Base-by-base conservation (phyloP, 1,139 yeast genomes). In the Entelexis sorbosivorans region DNA sequence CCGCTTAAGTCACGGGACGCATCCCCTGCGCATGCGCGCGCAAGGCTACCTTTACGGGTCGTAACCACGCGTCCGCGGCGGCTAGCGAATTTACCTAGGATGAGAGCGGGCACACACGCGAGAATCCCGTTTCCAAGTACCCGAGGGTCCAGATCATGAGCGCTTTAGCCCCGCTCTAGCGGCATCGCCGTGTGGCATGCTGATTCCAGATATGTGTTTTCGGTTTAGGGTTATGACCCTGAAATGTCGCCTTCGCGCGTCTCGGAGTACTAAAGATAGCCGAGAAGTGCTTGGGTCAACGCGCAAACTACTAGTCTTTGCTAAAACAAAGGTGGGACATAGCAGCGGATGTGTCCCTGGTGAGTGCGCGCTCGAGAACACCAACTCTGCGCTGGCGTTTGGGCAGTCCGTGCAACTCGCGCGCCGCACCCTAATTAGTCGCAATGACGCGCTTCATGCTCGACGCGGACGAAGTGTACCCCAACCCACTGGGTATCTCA, bases 1-100 rank as follows among this genome's bases (percentile, higher is more conserved):
- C 45, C 29, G 36, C 29, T 20, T 31, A 42, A 14, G 45, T 42
- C 45, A 42, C 36, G 36, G 29, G 45, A 13, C 29, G n/a, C 9
- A 5, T 9, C 45, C 38, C 35, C 20, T 20, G 45, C 20, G 20
- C 28, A 29, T 16, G 34, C 9, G 44, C 11, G 16, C 31, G 32
- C 32, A 28, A 28, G 31, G 13, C 11, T 28, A 11, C 13, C 13
- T 28, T 22, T n/a, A n/a, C n/a, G n/a, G n/a, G n/a, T n/a, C n/a
- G n/a, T n/a, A n/a, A n/a, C n/a, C n/a, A n/a, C n/a, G n/a, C n/a
- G n/a, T n/a, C n/a, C n/a, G n/a, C n/a, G n/a, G n/a, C n/a, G n/a
- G n/a, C n/a, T n/a, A n/a, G n/a, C n/a, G n/a, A n/a, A n/a, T n/a
- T n/a, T n/a, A n/a, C n/a, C n/a, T n/a, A n/a, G n/a, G n/a, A n/a